Evolutionary conservation across 2,329 filamentous ascomycete genomes (phyloP), one percentile per base, ranked within the genome.

Genomic region (Daldinia sp.): DNA sequence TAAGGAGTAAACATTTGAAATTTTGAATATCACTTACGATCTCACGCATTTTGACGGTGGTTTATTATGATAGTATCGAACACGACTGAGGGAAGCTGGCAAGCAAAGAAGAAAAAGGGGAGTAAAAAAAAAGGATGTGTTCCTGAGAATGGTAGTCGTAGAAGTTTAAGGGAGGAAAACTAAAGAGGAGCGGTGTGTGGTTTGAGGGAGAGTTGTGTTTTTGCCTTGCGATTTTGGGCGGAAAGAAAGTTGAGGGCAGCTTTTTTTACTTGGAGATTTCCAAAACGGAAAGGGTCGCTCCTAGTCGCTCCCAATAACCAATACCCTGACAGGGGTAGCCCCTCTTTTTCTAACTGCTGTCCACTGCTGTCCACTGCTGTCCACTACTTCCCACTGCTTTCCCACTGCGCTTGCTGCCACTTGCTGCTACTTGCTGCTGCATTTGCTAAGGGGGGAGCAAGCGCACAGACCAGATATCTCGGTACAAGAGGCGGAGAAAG

Each of bases 21-120:
- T 23, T 57, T 41, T 56, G 20, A 10, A 56, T 65, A 70, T 67
- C 59, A 89, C 89, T 83, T 85, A 91, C 89, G 80, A 92, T 92
- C 85, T 92, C 89, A 89, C 89, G 89, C 89, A 92, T 92, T 74
- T 84, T 90, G 88, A 79, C 78, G 77, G 76, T 77, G 75, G 73
- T 69, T 73, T 70, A 70, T 72, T 73, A 70, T 33, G 48, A 50
- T 65, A 69, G 67, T 74, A 72, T 70, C 65, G 65, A 69, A 76
- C 69, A 73, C 69, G 35, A 64, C 61, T 68, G 67, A 67, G 74
- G 73, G 68, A 65, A 74, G 64, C 69, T 73, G 72, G 70, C 72
- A 72, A 70, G 46, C 26, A 65, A 70, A 63, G 53, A 56, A 65
- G 72, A 72, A 72, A 56, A 53, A 35, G 33, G 33, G 33, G 33